Percentiles rank a stretch among this genome's conserved stretches.
Evolutionary conservation across 139 green algal genomes (phyloP).

Genomic region (Volvox africanus): DNA sequence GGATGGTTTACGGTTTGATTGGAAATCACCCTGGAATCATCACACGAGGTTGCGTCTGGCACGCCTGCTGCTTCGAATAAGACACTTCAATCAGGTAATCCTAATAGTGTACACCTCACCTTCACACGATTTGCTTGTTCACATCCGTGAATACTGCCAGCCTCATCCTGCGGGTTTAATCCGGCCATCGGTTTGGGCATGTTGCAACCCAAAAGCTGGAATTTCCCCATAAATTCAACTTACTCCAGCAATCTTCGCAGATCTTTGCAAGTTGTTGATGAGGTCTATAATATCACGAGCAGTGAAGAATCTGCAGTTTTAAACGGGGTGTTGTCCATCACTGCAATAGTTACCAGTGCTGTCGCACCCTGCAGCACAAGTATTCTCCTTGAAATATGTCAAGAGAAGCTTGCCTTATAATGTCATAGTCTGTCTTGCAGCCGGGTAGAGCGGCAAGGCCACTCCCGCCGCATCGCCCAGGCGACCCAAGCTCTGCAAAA

Average conservation of each 20-base stretch:
- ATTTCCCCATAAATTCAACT: background rate
- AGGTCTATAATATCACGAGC: slow-evolving; percentile 25
- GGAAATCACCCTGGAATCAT: too few species aligned
- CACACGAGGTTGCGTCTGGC: too few species aligned
- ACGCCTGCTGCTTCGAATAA: too few species aligned
- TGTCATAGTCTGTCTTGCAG: background rate
- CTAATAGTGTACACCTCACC: background rate
- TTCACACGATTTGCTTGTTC: slow-evolving; percentile 22
- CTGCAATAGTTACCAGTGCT: too few species aligned
- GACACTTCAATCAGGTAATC: too few species aligned
- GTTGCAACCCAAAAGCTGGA: background rate
- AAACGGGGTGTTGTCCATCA: too few species aligned
- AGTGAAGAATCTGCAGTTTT: slow-evolving; percentile 18
- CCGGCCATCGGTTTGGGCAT: too few species aligned
- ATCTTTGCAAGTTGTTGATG: slow-evolving; percentile 6
- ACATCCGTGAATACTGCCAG: background rate
- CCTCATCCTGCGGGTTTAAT: slow-evolving; percentile 10
- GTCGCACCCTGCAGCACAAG: too few species aligned
- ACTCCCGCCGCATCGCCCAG: slow-evolving; percentile 1
- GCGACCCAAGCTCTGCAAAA: background rate
- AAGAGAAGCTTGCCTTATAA: slow-evolving; percentile 10
- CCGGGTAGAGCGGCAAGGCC: background rate
- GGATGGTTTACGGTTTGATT: too few species aligned
- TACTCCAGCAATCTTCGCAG: slow-evolving; percentile 11
- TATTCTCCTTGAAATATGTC: too few species aligned